Percentiles rank a stretch among this genome's conserved stretches.
Conservation (phyloP, 257 asterid species). For the Catharanthus roseus region DNA sequence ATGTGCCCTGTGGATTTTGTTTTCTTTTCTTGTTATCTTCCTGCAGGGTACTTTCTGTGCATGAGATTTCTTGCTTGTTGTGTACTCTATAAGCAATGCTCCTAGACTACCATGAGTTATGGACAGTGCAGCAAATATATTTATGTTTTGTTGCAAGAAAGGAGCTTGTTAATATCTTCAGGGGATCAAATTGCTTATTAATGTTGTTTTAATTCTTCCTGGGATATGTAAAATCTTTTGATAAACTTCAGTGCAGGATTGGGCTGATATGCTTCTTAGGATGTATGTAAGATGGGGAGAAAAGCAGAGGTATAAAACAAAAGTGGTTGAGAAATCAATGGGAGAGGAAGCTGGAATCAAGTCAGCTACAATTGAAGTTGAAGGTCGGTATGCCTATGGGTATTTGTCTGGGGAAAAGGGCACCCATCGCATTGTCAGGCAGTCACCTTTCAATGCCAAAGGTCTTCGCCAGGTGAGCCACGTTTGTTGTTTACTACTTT, state of each 20-base stretch:
- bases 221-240: slow-evolving; percentile 42
- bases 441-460: slow-evolving; percentile 93
- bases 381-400: slow-evolving; percentile 88
- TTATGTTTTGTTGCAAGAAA: background rate
- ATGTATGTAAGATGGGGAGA: slow-evolving; percentile 96
- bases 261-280: slow-evolving; percentile 99
- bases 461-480: slow-evolving; percentile 87
- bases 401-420: slow-evolving; percentile 97
- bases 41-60: background rate
- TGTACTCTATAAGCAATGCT: background rate
- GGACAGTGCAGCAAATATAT: background rate
- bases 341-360: slow-evolving; percentile 99
- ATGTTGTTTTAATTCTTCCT: slow-evolving; percentile 7
- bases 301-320: slow-evolving; percentile 77
- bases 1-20: background rate
- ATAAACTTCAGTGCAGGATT: slow-evolving; percentile 94
- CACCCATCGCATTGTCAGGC: slow-evolving; percentile 90
- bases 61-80: background rate
- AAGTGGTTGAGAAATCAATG: slow-evolving; percentile 82
- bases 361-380: slow-evolving; percentile 83
- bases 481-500: slow-evolving; percentile 1
- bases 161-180: background rate
- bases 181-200: background rate
- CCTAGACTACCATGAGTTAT: background rate
- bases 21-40: background rate